Evolutionary conservation across 2,329 filamentous ascomycete species (phyloP), one percentile per base, ranked within the genome.

Genomic region (Nemania sp.): DNA sequence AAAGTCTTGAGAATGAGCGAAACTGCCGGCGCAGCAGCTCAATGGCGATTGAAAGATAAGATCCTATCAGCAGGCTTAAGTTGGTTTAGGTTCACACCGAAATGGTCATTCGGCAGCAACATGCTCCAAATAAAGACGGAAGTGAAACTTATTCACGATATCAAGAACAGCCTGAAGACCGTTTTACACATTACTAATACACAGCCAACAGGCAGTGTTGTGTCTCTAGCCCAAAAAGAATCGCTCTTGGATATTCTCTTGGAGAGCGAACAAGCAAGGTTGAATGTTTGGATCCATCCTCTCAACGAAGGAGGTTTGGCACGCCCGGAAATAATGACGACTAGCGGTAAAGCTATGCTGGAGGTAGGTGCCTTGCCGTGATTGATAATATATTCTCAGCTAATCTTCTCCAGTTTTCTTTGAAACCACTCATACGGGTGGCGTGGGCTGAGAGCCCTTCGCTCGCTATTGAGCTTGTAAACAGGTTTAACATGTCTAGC

Each of bases 101-200:
- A 87, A 67, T 99, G 95, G 94, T 96, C 95, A 0, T 98, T 95
- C 75, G 95, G 95, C 58, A 95, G 94, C 69, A 99, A 97, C 72
- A 85, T 91, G 50, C 79, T 99, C 15, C 95, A 99, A 73, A 81
- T 98, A 53, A 98, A 96, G 79, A 94, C 96, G 0, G 95, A 99
- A 76, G 86, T 92, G 35, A 89, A 90, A 66, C 80, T 97, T 17
- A 83, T 98, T 40, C 83, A 83, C 6, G 92, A 97, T 72, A 87
- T 97, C 37, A 80, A 88, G 50, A 74, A 77, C 11, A 84, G 87
- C 13, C 77, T 99, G 63, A 86, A 87, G 64, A 81, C 79, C 2
- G 83, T 92, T 11, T 80, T 84, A 1, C 80, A 80, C 60, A 84
- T 91, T 37, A 88, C 86, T 3, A 74, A 78, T 1, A 77, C 81